A percentile compares a stretch with the other conserved stretches of the same genome.
Conservation (phyloP, 2,329 filamentous ascomycete genomes). For the Esteya vermicola region DNA sequence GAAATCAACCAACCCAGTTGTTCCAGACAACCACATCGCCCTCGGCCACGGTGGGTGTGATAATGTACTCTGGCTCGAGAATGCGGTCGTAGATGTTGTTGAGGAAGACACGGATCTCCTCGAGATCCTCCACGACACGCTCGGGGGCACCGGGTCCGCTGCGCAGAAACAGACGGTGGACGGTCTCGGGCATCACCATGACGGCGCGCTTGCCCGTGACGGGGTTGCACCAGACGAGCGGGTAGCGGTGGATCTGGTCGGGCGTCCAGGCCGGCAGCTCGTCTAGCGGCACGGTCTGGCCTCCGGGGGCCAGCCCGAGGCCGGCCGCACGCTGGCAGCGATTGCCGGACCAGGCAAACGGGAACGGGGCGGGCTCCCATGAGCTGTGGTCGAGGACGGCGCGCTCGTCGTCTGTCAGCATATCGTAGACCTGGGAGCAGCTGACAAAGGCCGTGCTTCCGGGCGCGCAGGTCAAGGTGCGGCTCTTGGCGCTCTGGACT, state of each 20-base stretch:
- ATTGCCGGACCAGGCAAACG: background rate
- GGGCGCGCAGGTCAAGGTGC: conserved; percentile 16
- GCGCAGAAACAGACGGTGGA: conserved; percentile 22
- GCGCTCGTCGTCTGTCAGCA: background rate
- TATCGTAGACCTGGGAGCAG: background rate
- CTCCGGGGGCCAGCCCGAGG: background rate
- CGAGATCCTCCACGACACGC: conserved; percentile 21
- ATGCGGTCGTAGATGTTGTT: conserved; percentile 22
- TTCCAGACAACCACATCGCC: conserved; percentile 28
- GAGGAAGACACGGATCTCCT: conserved; percentile 20
- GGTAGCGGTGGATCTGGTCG: conserved; percentile 21
- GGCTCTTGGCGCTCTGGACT: conserved; percentile 11
- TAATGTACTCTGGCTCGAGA: conserved; percentile 25
- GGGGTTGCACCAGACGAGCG: conserved; percentile 30
- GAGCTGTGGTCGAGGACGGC: background rate
- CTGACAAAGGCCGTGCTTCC: conserved; percentile 9
- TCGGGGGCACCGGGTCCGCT: conserved; percentile 17
- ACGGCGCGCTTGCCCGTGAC: conserved; percentile 24
- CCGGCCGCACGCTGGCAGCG: background rate
- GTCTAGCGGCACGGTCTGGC: background rate
- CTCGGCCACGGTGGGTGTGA: conserved; percentile 21
- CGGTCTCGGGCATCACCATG: conserved; percentile 25
- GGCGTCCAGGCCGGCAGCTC: background rate
- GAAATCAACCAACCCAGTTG: conserved; percentile 15
- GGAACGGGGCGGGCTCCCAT: background rate